These are phyloP conservation scores for Globisporangium yorkense DNA, from an alignment of 352 stramenopile genomes.

Conservation along the genomic window DNA sequence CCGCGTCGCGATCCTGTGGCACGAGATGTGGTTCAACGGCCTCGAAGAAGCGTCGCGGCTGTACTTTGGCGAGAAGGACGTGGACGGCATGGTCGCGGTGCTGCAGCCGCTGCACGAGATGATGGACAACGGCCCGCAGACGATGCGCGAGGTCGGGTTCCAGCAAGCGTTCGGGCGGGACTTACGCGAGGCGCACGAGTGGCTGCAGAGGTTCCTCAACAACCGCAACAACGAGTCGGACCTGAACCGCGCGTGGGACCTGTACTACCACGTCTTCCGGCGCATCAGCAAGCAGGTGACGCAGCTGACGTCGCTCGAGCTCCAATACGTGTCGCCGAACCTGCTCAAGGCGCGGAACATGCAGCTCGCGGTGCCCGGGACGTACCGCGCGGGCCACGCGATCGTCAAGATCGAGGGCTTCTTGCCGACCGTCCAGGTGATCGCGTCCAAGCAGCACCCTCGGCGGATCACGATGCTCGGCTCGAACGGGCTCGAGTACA, in stretches of 20 bases:
- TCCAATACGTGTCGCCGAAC: slow-evolving; percentile 94
- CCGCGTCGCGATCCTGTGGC: slow-evolving; percentile 97
- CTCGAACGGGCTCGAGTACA: slow-evolving; percentile 97
- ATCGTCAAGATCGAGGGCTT: slow-evolving; percentile 87
- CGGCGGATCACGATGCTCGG: slow-evolving; percentile 93
- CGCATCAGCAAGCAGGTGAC: slow-evolving; percentile 87
- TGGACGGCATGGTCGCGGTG: slow-evolving; percentile 94
- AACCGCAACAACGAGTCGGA: slow-evolving; percentile 63
- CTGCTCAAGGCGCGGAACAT: slow-evolving; percentile 91
- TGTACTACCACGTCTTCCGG: slow-evolving; percentile 98
- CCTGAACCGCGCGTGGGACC: slow-evolving; percentile 95
- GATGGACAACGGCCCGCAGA: slow-evolving; percentile 86
- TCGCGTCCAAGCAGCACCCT: slow-evolving; percentile 97
- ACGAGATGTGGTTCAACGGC: slow-evolving; percentile 98
- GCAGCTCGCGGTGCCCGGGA: slow-evolving; percentile 95
- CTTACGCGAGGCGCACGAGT: slow-evolving; percentile 79
- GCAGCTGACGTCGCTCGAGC: slow-evolving; percentile 93
- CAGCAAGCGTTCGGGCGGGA: slow-evolving; percentile 90
- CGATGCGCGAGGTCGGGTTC: slow-evolving; percentile 74
- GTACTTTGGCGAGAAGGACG: slow-evolving; percentile 97
- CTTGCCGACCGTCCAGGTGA: slow-evolving; percentile 91
- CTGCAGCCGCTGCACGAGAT: slow-evolving; percentile 91
- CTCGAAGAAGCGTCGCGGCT: slow-evolving; percentile 96
- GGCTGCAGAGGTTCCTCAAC: slow-evolving; percentile 61
- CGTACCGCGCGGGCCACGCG: slow-evolving; percentile 60